Conservation (phyloP, 73 alveolate genomes). For the Diophrys appendiculata region DNA sequence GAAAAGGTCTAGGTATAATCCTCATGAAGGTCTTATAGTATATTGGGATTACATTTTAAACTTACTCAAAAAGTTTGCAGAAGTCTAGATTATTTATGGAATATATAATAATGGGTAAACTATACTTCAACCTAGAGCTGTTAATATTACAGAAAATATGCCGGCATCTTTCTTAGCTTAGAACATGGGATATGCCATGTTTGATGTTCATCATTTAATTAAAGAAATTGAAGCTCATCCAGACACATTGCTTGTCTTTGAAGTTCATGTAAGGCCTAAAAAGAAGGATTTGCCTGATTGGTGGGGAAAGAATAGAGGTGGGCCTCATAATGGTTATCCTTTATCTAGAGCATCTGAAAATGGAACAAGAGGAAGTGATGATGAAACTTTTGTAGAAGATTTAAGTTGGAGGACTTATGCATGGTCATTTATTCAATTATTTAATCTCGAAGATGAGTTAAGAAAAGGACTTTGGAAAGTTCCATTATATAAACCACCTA, state of each 20-base stretch:
- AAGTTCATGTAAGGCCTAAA: conserved; percentile 52
- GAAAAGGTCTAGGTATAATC: conserved; percentile 7
- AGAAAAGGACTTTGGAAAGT: conserved; percentile 55
- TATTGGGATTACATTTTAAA: conserved; percentile 60
- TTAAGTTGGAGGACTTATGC: conserved; percentile 51
- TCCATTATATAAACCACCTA: conserved; percentile 44
- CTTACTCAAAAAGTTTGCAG: conserved; percentile 32
- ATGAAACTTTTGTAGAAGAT: conserved; percentile 20
- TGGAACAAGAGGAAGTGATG: conserved; percentile 3
- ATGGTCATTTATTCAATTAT: conserved; percentile 45
- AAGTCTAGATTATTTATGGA: conserved; percentile 51
- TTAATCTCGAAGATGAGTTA: conserved; percentile 47
- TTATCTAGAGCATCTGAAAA: conserved; percentile 13
- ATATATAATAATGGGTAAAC: conserved; percentile 59
- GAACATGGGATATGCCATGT: conserved; percentile 49
- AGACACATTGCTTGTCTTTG: conserved; percentile 47
- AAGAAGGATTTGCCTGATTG: conserved; percentile 30
- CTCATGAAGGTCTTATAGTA: conserved; percentile 21
- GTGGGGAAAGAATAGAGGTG: conserved; percentile 18
- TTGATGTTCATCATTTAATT: conserved; percentile 45
- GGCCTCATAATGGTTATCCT: conserved; percentile 60
- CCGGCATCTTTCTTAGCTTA: conserved; percentile 37
- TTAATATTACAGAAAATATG: conserved; percentile 12
- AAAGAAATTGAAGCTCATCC: conserved; percentile 57
- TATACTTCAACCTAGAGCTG: conserved; percentile 41